phyloP scores from a whole-genome alignment of 352 stramenopile genomes.

The Phytophthora capsici region DNA sequence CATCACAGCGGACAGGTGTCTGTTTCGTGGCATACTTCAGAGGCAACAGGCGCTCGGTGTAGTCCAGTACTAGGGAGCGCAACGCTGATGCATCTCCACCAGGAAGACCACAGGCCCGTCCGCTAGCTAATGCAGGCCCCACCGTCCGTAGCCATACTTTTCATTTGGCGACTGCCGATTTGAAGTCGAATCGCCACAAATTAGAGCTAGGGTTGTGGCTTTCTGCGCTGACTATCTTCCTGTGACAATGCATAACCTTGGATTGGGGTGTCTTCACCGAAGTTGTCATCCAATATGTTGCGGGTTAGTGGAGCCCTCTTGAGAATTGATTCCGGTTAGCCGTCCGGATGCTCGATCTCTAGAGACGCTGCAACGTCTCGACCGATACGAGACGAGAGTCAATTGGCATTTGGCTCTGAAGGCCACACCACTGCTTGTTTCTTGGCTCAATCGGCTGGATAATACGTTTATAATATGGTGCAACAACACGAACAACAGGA shows the following conservation, averaged over 20 bases:
- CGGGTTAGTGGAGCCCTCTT: neutral
- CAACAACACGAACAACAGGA: conserved; percentile 19
- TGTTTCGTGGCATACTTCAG: conserved; percentile 14
- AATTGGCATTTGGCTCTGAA: conserved; percentile 40
- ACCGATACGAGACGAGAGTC: neutral
- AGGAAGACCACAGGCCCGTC: neutral
- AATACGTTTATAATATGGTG: conserved; percentile 15
- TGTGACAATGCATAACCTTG: conserved; percentile 30
- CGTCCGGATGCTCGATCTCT: neutral
- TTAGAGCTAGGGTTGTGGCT: conserved; percentile 8
- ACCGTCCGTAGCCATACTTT: conserved; percentile 22
- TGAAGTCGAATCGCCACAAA: conserved; percentile 25
- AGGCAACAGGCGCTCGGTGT: conserved; percentile 2
- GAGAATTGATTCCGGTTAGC: conserved; percentile 12
- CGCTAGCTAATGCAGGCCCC: conserved; percentile 32
- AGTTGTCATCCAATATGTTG: neutral
- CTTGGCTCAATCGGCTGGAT: neutral
- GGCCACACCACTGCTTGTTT: neutral
- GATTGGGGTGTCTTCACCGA: neutral
- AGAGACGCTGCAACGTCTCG: conserved; percentile 22
- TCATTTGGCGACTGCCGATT: conserved; percentile 10
- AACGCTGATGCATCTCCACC: neutral
- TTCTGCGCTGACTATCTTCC: conserved; percentile 32
- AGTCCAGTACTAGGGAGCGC: no score
- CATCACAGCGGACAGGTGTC: neutral